phyloP scores from a whole-genome alignment of 2,329 filamentous ascomycete species.

The Alternaria triticimaculans region DNA sequence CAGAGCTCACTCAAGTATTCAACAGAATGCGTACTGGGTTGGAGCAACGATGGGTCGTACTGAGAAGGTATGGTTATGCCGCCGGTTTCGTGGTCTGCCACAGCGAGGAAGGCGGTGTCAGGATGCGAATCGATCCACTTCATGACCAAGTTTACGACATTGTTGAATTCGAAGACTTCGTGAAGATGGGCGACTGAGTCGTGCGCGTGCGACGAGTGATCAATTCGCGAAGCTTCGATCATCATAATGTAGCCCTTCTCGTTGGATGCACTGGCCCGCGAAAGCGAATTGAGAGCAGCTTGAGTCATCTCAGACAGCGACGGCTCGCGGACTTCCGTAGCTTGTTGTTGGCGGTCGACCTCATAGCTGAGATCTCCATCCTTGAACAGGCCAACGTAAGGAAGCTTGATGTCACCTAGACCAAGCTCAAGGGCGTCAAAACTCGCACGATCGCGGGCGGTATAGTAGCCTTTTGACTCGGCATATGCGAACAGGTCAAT shows the following conservation, averaged over 20 bases:
- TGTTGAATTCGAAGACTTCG: slow-evolving; percentile 52
- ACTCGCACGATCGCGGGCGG: slow-evolving; percentile 45
- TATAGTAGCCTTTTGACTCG: slow-evolving; percentile 43
- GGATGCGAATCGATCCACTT: slow-evolving; percentile 51
- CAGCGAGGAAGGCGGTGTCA: slow-evolving; percentile 49
- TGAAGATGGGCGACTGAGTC: slow-evolving; percentile 39
- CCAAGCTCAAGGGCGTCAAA: slow-evolving; percentile 45
- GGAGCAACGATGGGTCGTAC: slow-evolving; percentile 46
- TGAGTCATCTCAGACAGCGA: slow-evolving; percentile 52
- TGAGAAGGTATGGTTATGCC: slow-evolving; percentile 48
- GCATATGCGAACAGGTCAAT: slow-evolving; percentile 49
- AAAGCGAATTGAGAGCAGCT: slow-evolving; percentile 48
- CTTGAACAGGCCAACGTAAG: slow-evolving; percentile 51
- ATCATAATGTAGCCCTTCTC: slow-evolving; percentile 52
- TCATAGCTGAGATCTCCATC: slow-evolving; percentile 33
- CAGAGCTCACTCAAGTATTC: slow-evolving; percentile 40
- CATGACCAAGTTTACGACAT: slow-evolving; percentile 47
- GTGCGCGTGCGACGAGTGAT: slow-evolving; percentile 34
- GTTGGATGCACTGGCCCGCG: slow-evolving; percentile 39
- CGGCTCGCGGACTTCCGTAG: slow-evolving; percentile 42
- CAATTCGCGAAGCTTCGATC: slow-evolving; percentile 36
- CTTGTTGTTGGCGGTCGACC: slow-evolving; percentile 48
- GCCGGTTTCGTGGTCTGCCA: slow-evolving; percentile 53
- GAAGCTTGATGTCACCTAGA: slow-evolving; percentile 34
- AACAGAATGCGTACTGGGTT: slow-evolving; percentile 37